Percentiles rank a stretch among this genome's conserved stretches.
Conservation (phyloP, 257 asterid genomes). For the Solanum pennellii region DNA sequence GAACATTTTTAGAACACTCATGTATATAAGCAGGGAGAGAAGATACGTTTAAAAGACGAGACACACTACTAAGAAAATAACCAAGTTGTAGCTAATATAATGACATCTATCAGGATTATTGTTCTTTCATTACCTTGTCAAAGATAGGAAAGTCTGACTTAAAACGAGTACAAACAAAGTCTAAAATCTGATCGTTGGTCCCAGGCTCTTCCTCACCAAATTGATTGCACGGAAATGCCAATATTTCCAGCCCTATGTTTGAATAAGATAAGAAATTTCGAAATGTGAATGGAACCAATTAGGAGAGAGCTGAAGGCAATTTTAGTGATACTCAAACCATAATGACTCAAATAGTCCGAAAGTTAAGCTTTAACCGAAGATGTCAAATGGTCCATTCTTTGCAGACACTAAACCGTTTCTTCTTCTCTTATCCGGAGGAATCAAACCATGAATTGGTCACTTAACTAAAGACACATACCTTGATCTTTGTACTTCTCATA, state of each 20-base stretch:
- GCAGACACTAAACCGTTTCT: background rate
- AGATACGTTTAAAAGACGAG: background rate
- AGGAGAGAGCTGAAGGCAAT: background rate
- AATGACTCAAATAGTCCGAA: background rate
- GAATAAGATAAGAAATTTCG: background rate
- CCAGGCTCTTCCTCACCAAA: conserved; percentile 89
- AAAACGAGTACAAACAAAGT: conserved; percentile 69
- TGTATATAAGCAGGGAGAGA: background rate
- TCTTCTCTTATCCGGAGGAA: background rate
- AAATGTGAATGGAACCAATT: background rate
- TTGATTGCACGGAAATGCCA: conserved; percentile 91
- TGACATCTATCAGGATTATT: background rate
- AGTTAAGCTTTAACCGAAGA: background rate
- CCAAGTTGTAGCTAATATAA: background rate
- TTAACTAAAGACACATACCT: conserved; percentile 24
- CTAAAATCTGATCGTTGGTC: conserved; percentile 48
- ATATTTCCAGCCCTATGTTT: conserved; percentile 54
- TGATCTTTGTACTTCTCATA: conserved; percentile 52
- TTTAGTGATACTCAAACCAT: background rate
- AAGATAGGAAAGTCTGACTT: conserved; percentile 66
- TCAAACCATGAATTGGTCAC: background rate
- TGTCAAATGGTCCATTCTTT: background rate
- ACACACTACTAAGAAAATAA: background rate
- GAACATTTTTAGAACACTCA: background rate
- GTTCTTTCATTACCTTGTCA: conserved; percentile 37